Base-by-base conservation (phyloP, 1,284 basidiomycete genomes). In the Golubevia sp. region DNA sequence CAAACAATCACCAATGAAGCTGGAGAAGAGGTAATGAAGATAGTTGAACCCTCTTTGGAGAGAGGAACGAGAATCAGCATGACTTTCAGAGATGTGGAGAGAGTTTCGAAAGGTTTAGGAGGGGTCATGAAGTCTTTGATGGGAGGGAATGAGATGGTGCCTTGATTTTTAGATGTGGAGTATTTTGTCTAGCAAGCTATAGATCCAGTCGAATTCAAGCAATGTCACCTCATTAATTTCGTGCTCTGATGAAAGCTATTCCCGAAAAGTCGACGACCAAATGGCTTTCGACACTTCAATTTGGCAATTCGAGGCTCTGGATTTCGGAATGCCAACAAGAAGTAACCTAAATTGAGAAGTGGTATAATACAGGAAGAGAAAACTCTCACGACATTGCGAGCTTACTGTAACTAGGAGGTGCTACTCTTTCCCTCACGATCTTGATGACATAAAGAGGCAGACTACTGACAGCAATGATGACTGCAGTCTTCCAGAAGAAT, bases 321-420 rank as follows among this genome's bases (percentile, higher is more conserved):
- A n/a, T n/a, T n/a, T n/a, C n/a, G n/a, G n/a, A n/a, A n/a, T n/a
- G n/a, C n/a, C n/a, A n/a, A n/a, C n/a, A n/a, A n/a, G n/a, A n/a
- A n/a, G n/a, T n/a, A n/a, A n/a, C n/a, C n/a, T n/a, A n/a, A n/a
- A n/a, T n/a, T n/a, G n/a, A n/a, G n/a, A n/a, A n/a, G n/a, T n/a
- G n/a, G n/a, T n/a, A n/a, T n/a, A n/a, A n/a, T n/a, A n/a, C n/a
- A n/a, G n/a, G n/a, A n/a, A n/a, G n/a, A n/a, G n/a, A n/a, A n/a
- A n/a, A n/a, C n/a, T 34, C 11, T 52, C 63, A 82, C 23, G 76
- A 58, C 71, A 75, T 76, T 8, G 71, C 68, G 49, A 82, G 86
- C 86, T 99, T 99, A 84, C 92, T 94, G 74, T 95, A 97, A 58
- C 92, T 92, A 38, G 96, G 94, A 38, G 97, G 97, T 24, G 94